Evolutionary conservation across 805 yeast genomes (phyloP).

Genomic region (Yamadazyma akitaensis): DNA sequence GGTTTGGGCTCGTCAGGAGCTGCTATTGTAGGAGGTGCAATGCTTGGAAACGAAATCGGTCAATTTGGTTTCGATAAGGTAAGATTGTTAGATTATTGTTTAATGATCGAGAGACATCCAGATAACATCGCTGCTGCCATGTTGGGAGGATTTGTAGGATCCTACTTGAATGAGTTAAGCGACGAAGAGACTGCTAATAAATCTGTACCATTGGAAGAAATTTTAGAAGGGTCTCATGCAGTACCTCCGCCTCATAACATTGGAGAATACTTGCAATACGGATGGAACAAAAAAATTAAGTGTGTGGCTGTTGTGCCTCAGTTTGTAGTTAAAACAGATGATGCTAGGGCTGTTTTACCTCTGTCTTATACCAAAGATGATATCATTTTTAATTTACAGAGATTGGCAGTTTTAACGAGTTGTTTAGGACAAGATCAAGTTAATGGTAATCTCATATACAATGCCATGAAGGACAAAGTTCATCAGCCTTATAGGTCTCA

Average conservation of each 20-base stretch:
- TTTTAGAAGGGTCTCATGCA: conserved; percentile 45
- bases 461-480: conserved; percentile 94
- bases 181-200: conserved; percentile 69
- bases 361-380: conserved; percentile 72
- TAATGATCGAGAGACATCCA: conserved; percentile 97
- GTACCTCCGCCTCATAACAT: conserved; percentile 71
- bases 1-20: conserved; percentile 98
- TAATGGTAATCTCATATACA: conserved; percentile 75
- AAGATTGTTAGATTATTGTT: conserved; percentile 87
- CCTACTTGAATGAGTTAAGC: conserved; percentile 78
- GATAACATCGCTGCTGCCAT: conserved; percentile 98
- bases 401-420: conserved; percentile 87
- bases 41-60: conserved; percentile 84
- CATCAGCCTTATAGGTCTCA: conserved; percentile 97
- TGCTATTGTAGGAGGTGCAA: conserved; percentile 95
- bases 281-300: conserved; percentile 76
- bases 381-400: conserved; percentile 87
- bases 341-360: conserved; percentile 88
- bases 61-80: conserved; percentile 67
- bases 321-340: conserved; percentile 92
- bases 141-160: conserved; percentile 99
- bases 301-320: conserved; percentile 92
- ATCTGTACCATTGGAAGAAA: conserved; percentile 73
- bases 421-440: conserved; percentile 87
- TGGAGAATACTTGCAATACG: conserved; percentile 85